Evolutionary conservation across 495 filamentous ascomycete species (phyloP), one percentile per base, ranked within the genome.

Genomic region (Lasiosphaeria miniovina): DNA sequence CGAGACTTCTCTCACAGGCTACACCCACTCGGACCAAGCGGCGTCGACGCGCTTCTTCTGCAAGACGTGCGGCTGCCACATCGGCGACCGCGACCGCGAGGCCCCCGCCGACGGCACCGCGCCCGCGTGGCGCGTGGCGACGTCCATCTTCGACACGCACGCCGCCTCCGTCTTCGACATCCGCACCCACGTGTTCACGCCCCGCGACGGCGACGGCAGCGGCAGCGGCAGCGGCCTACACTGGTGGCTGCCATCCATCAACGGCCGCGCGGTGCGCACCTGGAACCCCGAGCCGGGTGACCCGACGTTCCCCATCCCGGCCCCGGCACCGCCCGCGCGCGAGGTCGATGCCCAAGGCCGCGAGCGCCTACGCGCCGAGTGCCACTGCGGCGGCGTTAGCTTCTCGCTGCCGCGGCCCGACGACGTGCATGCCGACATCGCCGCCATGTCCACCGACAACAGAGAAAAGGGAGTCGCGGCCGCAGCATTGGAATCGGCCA

Each of bases 31-130:
- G 4, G 48, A 46, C 5, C 61, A 49, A 6, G 59, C 77, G 11
- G 66, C 77, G 36, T 55, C 83, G 4, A 80, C 74, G 38, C 82
- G 84, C n/a, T 82, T 83, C 62, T 89, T 89, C 76, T 91, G 89
- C 75, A 69, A 70, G 36, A 84, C 75, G 34, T 92, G 89, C 65
- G 88, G 87, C 55, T 79, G 82, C 43, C 84, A 88, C 63, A 77
- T 84, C 61, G 83, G 86, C 38, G 65, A 73, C 50, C 65, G 70
- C 5, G 68, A 71, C 46, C 48, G 82, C 55, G 79, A 4, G 4
- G 4, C 82, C 15, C 53, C 66, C 10, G 68, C 68, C 54, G 58
- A 64, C 24, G 59, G 66, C 11, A 59, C 68, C 52, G 52, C 53
- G 6, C 50, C 38, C 36, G 59, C 67, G 36, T 76, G 74, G 74